Percentiles rank a stretch among this genome's conserved stretches.
Evolutionary conservation across 768 basidiomycete genomes (phyloP).

Genomic region (Rhodotorula graminis): DNA sequence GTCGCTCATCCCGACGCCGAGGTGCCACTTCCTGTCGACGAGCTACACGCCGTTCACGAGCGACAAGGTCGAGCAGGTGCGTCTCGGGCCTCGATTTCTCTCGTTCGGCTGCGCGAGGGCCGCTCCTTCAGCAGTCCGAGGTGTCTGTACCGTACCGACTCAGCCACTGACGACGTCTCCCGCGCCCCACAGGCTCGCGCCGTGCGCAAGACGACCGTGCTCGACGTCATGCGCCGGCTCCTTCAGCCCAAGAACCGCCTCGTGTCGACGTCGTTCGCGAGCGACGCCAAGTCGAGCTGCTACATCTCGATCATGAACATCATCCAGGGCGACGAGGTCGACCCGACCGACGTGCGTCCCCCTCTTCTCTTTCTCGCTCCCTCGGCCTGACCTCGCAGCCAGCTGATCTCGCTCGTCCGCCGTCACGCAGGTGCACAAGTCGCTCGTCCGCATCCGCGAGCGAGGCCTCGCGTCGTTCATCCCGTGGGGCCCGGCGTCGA

Average conservation of each 20-base stretch:
- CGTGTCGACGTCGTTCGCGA: constrained; percentile 88
- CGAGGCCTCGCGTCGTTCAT: constrained; percentile 95
- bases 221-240: constrained; percentile 96
- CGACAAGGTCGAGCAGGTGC: constrained; percentile 90
- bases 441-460: constrained; percentile 89
- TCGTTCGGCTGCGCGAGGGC: too few species aligned
- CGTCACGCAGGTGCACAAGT: constrained; percentile 84
- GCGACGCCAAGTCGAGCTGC: constrained; percentile 62
- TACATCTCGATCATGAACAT: constrained; percentile 98
- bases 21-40: constrained; percentile 98
- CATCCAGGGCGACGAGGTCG: constrained; percentile 89
- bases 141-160: neutral
- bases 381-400: neutral
- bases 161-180: too few species aligned
- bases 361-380: neutral
- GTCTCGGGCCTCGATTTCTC: constrained; percentile 16
- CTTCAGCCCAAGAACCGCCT: constrained; percentile 98
- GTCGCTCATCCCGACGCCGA: constrained; percentile 90
- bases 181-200: constrained; percentile 67
- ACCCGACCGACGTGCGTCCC: constrained; percentile 79
- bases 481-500: constrained; percentile 97
- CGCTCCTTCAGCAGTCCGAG: too few species aligned
- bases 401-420: neutral
- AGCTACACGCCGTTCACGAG: constrained; percentile 98
- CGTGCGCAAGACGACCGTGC: constrained; percentile 89